Conservation (phyloP, 805 yeast species). For the Candida dajiaensis region DNA sequence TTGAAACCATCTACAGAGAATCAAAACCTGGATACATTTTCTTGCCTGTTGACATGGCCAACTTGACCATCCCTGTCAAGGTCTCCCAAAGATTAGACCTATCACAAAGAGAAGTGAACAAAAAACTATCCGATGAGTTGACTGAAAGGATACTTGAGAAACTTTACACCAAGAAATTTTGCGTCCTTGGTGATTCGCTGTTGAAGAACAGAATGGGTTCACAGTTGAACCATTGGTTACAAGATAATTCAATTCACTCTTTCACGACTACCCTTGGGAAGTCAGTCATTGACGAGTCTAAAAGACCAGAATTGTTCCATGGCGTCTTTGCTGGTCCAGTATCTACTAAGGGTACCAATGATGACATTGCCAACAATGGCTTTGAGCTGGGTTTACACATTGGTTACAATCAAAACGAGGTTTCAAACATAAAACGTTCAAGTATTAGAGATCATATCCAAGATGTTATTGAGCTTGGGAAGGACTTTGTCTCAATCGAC, state of each 20-base stretch:
- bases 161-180: conserved; percentile 51
- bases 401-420: conserved; percentile 62
- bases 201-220: conserved; percentile 43
- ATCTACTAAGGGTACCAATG: conserved; percentile 39
- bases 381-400: conserved; percentile 65
- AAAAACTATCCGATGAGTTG: conserved; percentile 27
- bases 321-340: conserved; percentile 66
- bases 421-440: conserved; percentile 31
- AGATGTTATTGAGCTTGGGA: conserved; percentile 22
- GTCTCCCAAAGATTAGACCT: conserved; percentile 21
- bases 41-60: conserved; percentile 58
- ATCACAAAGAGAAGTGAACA: conserved; percentile 15
- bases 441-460: conserved; percentile 6
- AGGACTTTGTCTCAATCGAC: conserved; percentile 19
- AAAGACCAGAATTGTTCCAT: conserved; percentile 43
- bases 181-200: conserved; percentile 67
- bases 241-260: conserved; percentile 21
- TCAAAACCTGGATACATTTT: conserved; percentile 70
- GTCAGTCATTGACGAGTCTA: conserved; percentile 31
- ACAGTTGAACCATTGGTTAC: conserved; percentile 41
- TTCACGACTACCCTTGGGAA: conserved; percentile 14
- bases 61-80: conserved; percentile 29
- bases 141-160: conserved; percentile 39
- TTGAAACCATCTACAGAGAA: conserved; percentile 40
- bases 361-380: conserved; percentile 31